These are phyloP conservation scores for Irpex lacteus DNA, from an alignment of 1,284 basidiomycete species.

Conservation along the genomic window DNA sequence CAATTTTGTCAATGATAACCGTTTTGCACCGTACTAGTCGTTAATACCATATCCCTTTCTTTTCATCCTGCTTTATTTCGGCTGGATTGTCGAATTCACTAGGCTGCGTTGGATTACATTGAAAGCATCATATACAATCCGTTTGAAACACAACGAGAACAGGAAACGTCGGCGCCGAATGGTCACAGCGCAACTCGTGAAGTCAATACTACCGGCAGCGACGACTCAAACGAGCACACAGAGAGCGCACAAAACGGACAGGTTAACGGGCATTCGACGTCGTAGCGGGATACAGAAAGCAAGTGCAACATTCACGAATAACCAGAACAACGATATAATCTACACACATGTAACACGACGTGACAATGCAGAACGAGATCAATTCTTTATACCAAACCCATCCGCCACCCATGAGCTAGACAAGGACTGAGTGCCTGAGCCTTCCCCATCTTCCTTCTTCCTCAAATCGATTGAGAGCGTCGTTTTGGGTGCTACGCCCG, in stretches of 20 bases:
- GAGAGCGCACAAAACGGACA: slow-evolving; percentile 11
- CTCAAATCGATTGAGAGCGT: slow-evolving; percentile 31
- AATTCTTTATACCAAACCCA: slow-evolving; percentile 20
- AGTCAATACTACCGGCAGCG: slow-evolving; percentile 7
- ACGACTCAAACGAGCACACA: background rate
- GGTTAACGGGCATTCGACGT: background rate
- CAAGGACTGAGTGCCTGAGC: slow-evolving; percentile 10
- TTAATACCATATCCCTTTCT: slow-evolving; percentile 18
- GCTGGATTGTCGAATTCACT: background rate
- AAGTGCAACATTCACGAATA: background rate
- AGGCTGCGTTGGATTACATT: slow-evolving; percentile 75
- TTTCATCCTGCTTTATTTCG: slow-evolving; percentile 16
- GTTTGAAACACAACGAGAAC: slow-evolving; percentile 21
- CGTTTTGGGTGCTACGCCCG: slow-evolving; percentile 31
- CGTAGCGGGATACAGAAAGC: slow-evolving; percentile 1
- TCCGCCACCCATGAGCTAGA: slow-evolving; percentile 26
- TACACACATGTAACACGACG: slow-evolving; percentile 1
- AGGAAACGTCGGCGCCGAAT: slow-evolving; percentile 15
- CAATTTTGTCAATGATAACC: slow-evolving; percentile 77
- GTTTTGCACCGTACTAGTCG: slow-evolving; percentile 85
- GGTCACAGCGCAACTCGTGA: slow-evolving; percentile 23
- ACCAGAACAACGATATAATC: background rate
- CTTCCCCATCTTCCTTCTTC: slow-evolving; percentile 12
- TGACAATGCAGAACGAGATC: background rate
- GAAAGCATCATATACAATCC: slow-evolving; percentile 72